Base-by-base conservation (phyloP, 768 basidiomycete species). In the Boletus coccyginus region DNA sequence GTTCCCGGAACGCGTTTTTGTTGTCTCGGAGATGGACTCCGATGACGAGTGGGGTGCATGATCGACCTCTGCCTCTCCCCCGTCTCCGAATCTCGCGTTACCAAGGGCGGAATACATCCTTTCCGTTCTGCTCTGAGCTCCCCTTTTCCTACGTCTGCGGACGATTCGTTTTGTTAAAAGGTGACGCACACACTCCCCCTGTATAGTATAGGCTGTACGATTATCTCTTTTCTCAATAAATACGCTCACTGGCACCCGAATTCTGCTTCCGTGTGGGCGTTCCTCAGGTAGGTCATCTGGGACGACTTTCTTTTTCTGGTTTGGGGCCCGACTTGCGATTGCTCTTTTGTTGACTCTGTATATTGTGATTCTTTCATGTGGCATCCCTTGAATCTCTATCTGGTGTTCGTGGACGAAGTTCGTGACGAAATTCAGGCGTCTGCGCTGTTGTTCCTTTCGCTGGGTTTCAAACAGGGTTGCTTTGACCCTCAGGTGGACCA, bases 1-100 rank as follows among this genome's bases (percentile, higher is more conserved):
- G 87, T 88, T 88, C 65, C 87, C 87, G 0, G 65, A 68, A 7
- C 58, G 43, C 3, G 21, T 57, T 7, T 19, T 35, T 5, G 32
- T 62, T 12, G 48, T 44, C 39, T 48, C 62, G 2, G 55, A 59
- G 27, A 32, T 46, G 38, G 59, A 61, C 14, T 39, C 59, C 3
- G 62, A 60, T 14, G 62, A 66, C 1, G 65, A 62, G 12, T 66
- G 65, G 65, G 65, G 59, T 17, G 65, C 65, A 42, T 66, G 42
- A 63, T 40, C 10, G 21, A 24, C 21, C 9, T 33, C 21, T 14
- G 19, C 32, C 16, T 14, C 21, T 19, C 19, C 33, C 21, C 21
- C n/a, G 39, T 24, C 2, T 13, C 46, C n/a, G 13, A 19, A 46
- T 19, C 19, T 8, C 13, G 10, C 11, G 32, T 33, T 2, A 33